These are phyloP conservation scores for Candida ipomoeae DNA, from an alignment of 805 yeast species.

Conservation along the genomic window DNA sequence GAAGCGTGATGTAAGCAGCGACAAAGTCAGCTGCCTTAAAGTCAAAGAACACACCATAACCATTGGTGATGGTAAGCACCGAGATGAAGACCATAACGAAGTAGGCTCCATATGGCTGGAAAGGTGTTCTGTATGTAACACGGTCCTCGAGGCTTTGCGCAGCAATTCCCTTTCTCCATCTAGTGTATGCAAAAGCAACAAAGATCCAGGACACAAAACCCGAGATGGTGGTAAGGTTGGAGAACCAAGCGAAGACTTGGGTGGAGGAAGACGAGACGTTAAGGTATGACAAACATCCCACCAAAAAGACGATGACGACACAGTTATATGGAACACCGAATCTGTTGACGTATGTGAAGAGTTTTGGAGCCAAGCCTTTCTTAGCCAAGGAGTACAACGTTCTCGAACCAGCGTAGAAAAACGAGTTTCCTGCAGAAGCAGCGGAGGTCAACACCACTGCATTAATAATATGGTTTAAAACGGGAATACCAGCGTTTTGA, in stretches of 20 bases:
- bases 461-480: conserved; percentile 74
- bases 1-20: conserved; percentile 70
- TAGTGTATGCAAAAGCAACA: conserved; percentile 48
- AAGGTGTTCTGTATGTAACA: conserved; percentile 51
- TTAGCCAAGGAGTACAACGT: conserved; percentile 17
- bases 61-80: conserved; percentile 64
- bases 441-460: conserved; percentile 69
- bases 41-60: conserved; percentile 62
- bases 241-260: conserved; percentile 58
- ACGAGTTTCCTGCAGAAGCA: conserved; percentile 29
- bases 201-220: conserved; percentile 65
- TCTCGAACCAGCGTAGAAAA: conserved; percentile 19
- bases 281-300: conserved; percentile 49
- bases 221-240: conserved; percentile 61
- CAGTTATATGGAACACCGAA: conserved; percentile 42
- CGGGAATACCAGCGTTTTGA: conserved; percentile 60
- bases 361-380: conserved; percentile 17
- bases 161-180: conserved; percentile 62
- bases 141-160: conserved; percentile 52
- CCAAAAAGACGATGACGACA: conserved; percentile 28
- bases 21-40: conserved; percentile 66
- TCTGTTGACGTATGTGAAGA: conserved; percentile 27
- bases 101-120: conserved; percentile 58
- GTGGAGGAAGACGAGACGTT: conserved; percentile 52
- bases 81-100: conserved; percentile 47